phyloP scores from a whole-genome alignment of 2,329 filamentous ascomycete species.

The Aspergillus japonicus region DNA sequence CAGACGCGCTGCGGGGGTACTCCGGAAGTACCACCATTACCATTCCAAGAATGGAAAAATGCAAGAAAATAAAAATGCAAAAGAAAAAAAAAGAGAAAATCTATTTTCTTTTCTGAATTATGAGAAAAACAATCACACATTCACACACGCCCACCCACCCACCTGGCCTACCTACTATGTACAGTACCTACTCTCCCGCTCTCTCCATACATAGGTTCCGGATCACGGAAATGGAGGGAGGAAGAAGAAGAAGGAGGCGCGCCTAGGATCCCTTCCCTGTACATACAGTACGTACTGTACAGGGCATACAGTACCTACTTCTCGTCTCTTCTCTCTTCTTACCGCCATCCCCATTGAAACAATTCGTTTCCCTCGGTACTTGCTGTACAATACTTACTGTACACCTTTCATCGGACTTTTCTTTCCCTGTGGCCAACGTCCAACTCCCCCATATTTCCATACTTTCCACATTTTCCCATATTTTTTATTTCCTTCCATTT shows the following conservation, averaged over 20 bases:
- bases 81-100: constrained; percentile 11
- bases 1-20: constrained; percentile 25
- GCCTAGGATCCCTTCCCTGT: constrained; percentile 15
- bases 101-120: not conserved
- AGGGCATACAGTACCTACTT: constrained; percentile 3
- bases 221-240: constrained; percentile 17
- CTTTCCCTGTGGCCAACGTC: constrained; percentile 21
- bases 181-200: no score
- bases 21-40: constrained; percentile 24
- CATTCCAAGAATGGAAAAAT: constrained; percentile 13
- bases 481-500: constrained; percentile 10
- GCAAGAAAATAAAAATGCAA: constrained; percentile 7
- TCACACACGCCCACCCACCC: no score
- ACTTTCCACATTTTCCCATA: not conserved
- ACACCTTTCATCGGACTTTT: constrained; percentile 18
- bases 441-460: constrained; percentile 8
- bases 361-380: constrained; percentile 27
- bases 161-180: no score
- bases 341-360: constrained; percentile 23
- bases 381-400: not conserved
- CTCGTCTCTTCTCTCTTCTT: constrained; percentile 4
- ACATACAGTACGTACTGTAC: no score
- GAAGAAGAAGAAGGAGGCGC: constrained; percentile 12
- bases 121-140: not conserved
- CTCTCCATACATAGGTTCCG: not conserved